These are phyloP conservation scores for Rhodocollybia butyracea DNA, from an alignment of 768 basidiomycete species.

Conservation along the genomic window DNA sequence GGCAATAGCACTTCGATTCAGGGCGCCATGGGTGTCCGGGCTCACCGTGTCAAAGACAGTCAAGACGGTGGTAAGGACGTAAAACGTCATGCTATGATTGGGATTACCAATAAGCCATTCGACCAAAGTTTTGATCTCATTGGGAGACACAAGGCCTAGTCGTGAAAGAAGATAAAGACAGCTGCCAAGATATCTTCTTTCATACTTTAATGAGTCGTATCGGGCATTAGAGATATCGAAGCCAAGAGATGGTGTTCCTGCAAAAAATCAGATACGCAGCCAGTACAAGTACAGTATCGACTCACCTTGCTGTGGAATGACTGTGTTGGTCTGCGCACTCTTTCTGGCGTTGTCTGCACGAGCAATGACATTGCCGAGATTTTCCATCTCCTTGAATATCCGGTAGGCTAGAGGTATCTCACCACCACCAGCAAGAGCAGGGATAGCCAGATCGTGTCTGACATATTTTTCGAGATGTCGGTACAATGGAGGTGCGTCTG, in stretches of 20 bases:
- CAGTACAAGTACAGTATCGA: too few relatives aligned
- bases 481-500: slow-evolving; percentile 45
- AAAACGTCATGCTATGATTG: slow-evolving; percentile 67
- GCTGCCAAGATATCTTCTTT: slow-evolving; percentile 66
- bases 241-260: slow-evolving; percentile 46
- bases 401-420: slow-evolving; percentile 47
- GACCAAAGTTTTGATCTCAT: slow-evolving; percentile 61
- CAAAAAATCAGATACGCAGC: background rate
- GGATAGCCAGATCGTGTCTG: slow-evolving; percentile 46
- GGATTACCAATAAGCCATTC: slow-evolving; percentile 68
- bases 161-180: slow-evolving; percentile 61
- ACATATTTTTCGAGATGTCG: slow-evolving; percentile 54
- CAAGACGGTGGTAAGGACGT: slow-evolving; percentile 63
- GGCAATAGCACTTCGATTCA: slow-evolving; percentile 44
- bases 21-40: slow-evolving; percentile 42
- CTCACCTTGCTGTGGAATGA: slow-evolving; percentile 55
- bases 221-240: slow-evolving; percentile 66
- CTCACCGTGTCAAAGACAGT: slow-evolving; percentile 66
- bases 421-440: slow-evolving; percentile 28
- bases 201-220: slow-evolving; percentile 69
- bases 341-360: slow-evolving; percentile 57
- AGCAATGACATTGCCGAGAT: slow-evolving; percentile 47
- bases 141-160: slow-evolving; percentile 54
- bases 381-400: slow-evolving; percentile 64
- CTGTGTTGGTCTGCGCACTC: slow-evolving; percentile 61